These are phyloP conservation scores for Babjeviella inositovora DNA, from an alignment of 805 yeast species.

Conservation along the genomic window DNA sequence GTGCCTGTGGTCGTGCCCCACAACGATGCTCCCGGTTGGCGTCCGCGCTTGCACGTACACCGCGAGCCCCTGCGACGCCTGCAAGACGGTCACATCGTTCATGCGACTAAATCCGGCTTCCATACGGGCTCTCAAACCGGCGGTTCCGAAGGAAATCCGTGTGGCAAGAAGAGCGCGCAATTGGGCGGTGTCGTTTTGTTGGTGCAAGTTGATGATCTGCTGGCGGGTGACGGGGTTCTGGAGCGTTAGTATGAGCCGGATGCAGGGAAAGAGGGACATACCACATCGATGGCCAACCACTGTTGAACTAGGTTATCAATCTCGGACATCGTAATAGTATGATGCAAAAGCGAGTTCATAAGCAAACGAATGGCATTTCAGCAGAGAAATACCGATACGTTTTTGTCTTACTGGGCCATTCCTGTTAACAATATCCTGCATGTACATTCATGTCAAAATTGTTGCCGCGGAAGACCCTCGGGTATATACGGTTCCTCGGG, in stretches of 20 bases:
- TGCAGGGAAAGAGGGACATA: constrained; percentile 3
- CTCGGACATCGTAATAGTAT: background rate
- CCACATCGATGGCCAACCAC: constrained; percentile 22
- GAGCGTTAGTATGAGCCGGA: background rate
- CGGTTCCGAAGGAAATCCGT: constrained; percentile 83
- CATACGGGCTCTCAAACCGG: constrained; percentile 81
- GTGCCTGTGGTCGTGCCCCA: constrained; percentile 88
- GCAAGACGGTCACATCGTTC: constrained; percentile 80
- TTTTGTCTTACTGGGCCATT: constrained; percentile 2
- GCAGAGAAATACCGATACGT: background rate
- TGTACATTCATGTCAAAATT: too few species aligned
- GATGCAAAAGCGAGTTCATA: background rate
- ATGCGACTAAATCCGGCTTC: constrained; percentile 81
- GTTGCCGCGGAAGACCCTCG: too few species aligned
- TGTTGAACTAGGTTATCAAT: constrained; percentile 10
- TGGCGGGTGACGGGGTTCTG: constrained; percentile 22
- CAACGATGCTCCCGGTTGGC: constrained; percentile 30
- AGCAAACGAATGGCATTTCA: background rate
- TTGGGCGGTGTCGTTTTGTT: constrained; percentile 16
- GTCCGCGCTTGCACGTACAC: constrained; percentile 19
- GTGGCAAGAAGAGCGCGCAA: constrained; percentile 32
- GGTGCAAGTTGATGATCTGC: constrained; percentile 33
- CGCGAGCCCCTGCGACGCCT: constrained; percentile 78
- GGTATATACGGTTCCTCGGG: too few species aligned
- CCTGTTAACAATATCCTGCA: too few species aligned